These are phyloP conservation scores for Trametes cingulata DNA, from an alignment of 768 basidiomycete genomes.

Conservation along the genomic window DNA sequence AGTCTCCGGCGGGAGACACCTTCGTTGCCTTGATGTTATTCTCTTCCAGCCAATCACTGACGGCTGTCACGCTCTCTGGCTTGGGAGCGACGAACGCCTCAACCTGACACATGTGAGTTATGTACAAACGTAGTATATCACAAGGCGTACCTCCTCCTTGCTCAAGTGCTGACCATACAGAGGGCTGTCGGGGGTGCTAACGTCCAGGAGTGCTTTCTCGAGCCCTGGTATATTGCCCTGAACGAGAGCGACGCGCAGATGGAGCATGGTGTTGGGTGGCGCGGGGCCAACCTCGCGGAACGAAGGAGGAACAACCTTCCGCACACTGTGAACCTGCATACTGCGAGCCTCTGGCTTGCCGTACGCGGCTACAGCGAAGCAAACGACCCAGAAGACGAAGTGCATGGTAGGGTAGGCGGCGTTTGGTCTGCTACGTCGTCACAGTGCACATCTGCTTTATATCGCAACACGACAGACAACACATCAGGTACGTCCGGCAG, in stretches of 20 bases:
- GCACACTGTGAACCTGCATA: no score
- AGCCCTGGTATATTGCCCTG: constrained; percentile 35
- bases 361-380: neutral
- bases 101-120: constrained; percentile 32
- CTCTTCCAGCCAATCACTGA: constrained; percentile 28
- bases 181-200: constrained; percentile 33
- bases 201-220: constrained; percentile 34
- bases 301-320: no score
- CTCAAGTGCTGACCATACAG: constrained; percentile 36
- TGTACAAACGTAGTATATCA: neutral
- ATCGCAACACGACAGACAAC: no score
- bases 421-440: no score
- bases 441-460: no score
- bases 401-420: no score
- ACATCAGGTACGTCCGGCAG: no score
- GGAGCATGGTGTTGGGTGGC: constrained; percentile 24
- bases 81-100: constrained; percentile 39
- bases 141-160: constrained; percentile 32
- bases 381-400: neutral
- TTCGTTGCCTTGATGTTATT: constrained; percentile 26
- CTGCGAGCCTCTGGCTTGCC: no score
- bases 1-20: constrained; percentile 30
- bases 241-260: constrained; percentile 37
- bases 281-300: no score
- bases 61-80: constrained; percentile 23